Conservation (phyloP, 257 asterid genomes). For the Solanum lignicaule region DNA sequence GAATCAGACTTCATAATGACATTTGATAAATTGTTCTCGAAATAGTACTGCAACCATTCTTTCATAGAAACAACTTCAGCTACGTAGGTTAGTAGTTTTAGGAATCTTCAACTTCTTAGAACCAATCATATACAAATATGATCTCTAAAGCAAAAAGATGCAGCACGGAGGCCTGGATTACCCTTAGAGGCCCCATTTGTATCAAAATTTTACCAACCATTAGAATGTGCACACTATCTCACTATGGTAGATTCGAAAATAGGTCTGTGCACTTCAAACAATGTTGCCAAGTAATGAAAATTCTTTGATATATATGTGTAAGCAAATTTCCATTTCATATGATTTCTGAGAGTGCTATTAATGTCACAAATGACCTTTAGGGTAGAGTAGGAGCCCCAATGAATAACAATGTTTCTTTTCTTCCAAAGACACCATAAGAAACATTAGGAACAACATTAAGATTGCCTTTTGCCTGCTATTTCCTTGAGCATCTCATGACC, state of each 20-base stretch:
- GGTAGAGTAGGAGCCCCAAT: neutral
- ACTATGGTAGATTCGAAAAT: no score
- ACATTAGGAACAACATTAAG: neutral
- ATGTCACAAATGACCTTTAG: neutral
- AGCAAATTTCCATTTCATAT: neutral
- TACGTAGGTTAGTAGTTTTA: neutral
- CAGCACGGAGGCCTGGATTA: neutral
- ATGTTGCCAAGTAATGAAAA: neutral
- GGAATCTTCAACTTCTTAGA: neutral
- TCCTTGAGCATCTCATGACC: neutral
- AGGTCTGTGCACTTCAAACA: neutral
- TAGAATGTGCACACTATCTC: neutral
- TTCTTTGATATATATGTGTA: neutral
- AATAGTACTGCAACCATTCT: neutral
- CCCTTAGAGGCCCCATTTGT: neutral
- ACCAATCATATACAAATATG: neutral
- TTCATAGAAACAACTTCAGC: neutral
- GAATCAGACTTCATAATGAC: neutral
- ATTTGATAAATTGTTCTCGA: neutral
- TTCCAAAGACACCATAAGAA: neutral
- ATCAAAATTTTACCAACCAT: neutral
- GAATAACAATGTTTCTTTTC: neutral
- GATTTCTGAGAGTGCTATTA: neutral
- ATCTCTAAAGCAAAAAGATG: neutral
- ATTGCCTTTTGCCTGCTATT: neutral